Base-by-base conservation (phyloP, 2,329 filamentous ascomycete species). In the Phoma sp. region DNA sequence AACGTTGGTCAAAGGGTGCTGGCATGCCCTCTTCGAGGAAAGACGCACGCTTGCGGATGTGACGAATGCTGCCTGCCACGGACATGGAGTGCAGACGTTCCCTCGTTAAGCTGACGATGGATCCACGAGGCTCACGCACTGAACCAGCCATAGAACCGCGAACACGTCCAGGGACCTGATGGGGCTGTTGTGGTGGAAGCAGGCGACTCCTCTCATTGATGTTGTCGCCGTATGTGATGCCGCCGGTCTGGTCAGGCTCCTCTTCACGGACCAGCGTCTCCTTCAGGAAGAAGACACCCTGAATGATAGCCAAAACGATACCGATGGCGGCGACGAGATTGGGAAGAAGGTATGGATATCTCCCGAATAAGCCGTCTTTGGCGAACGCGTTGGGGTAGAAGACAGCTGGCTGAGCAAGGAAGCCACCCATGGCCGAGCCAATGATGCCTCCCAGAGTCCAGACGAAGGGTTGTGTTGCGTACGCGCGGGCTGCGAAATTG, bases 391-490 rank as follows among this genome's bases (percentile, higher is more conserved):
- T 76, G n/a, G 94, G 92, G 74, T 89, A 96, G 27, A 87, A 86
- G 36, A 84, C 78, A 55, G 88, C 84, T 22, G 94, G 93, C 63
- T 91, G 88, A 55, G 92, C 90, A 69, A 96, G 91, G 56, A 89
- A 86, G 35, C 94, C 94, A 55, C 94, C 94, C 68, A 97, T 92
- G 15, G 89, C 90, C 58, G 93, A 74, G 40, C 93, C 93, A 50
- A 96, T 82, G 62, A 96, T 96, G 21, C 91, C 94, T 25, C 93
- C 93, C 39, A 96, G 87, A 32, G 86, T 89, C 92, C 93, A 96
- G 7, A 96, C 90, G 69, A 96, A 96, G 1, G 93, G 93, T 88
- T 96, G 96, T 41, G 96, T 86, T 4, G 92, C 88, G 74, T 93
- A 96, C 37, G 93, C 93, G 58, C 89, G 86, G 55, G 92, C 90